A percentile compares a stretch with the other conserved stretches of the same genome.
Evolutionary conservation across 306 rosid genomes (phyloP).

Genomic region (Purshia tridentata): DNA sequence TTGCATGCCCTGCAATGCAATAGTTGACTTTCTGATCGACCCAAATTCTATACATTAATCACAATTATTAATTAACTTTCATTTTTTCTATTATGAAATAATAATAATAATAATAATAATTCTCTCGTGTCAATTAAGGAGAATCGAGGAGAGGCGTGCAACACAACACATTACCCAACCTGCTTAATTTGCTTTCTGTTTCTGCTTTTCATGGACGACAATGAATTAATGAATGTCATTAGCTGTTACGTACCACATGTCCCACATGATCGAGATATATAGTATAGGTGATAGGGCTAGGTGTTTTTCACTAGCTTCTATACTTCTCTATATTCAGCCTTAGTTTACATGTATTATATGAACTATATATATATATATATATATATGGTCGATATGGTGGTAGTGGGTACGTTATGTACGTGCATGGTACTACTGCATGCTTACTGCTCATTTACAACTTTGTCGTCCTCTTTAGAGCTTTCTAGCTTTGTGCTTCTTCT

Average conservation of each 20-base stretch:
- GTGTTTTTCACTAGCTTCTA: too few species aligned
- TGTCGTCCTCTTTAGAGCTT: not conserved
- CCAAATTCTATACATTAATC: not conserved
- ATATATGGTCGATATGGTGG: too few species aligned
- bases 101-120: not conserved
- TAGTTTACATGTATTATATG: too few species aligned
- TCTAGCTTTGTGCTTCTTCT: not conserved
- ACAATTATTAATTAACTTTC: not conserved
- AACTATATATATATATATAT: too few species aligned
- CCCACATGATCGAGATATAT: too few species aligned
- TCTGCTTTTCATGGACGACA: not conserved
- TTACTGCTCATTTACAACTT: not conserved
- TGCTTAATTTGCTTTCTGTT: not conserved
- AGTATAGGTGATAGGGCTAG: too few species aligned
- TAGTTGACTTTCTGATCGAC: conserved; percentile 10
- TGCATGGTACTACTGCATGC: not conserved
- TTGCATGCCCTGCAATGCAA: not conserved
- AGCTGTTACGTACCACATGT: not conserved
- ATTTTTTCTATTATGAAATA: not conserved
- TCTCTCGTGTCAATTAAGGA: too few species aligned
- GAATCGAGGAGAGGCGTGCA: conserved; percentile 16
- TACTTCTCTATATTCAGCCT: too few species aligned
- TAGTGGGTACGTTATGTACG: too few species aligned
- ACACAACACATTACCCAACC: not conserved
- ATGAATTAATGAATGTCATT: not conserved